A percentile compares a stretch with the other conserved stretches of the same genome.
These are phyloP conservation scores for Colletotrichum australisinense DNA, from an alignment of 2,329 filamentous ascomycete species.

Conservation along the genomic window DNA sequence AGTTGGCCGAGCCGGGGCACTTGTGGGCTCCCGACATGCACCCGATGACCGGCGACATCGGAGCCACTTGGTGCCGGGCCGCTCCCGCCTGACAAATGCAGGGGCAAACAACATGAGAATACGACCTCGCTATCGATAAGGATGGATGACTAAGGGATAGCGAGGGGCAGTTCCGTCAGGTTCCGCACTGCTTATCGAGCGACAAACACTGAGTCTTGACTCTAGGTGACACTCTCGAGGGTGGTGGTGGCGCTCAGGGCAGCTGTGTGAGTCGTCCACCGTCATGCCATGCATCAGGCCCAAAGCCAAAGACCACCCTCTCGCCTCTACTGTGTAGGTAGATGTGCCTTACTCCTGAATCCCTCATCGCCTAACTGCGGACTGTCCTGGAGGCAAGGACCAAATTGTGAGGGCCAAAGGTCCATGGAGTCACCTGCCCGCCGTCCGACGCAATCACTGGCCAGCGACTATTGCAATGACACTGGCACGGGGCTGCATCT, in stretches of 20 bases:
- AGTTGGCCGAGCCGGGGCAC: constrained; percentile 1
- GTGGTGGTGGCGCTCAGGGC: constrained; percentile 29
- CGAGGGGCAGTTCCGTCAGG: neutral
- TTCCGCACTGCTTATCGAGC: constrained; percentile 7
- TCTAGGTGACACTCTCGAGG: too few relatives aligned
- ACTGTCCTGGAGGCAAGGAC: neutral
- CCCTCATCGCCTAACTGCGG: neutral
- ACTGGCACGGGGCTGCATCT: constrained; percentile 13
- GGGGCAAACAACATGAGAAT: neutral
- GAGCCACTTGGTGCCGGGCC: constrained; percentile 20
- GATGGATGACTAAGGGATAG: neutral
- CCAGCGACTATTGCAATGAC: constrained; percentile 9
- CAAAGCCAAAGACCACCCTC: neutral
- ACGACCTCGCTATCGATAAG: constrained; percentile 18
- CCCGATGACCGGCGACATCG: constrained; percentile 21
- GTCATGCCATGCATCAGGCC: constrained; percentile 1
- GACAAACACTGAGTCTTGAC: neutral
- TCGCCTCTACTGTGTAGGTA: too few relatives aligned
- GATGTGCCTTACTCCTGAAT: too few relatives aligned
- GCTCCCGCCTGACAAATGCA: constrained; percentile 31
- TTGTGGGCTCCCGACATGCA: neutral
- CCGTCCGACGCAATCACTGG: constrained; percentile 10
- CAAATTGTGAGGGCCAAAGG: neutral
- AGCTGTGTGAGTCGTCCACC: constrained; percentile 12
- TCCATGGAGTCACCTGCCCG: constrained; percentile 22